Evolutionary conservation across 495 filamentous ascomycete species (phyloP), one percentile per base, ranked within the genome.

Genomic region (Penicillium coprophilum): DNA sequence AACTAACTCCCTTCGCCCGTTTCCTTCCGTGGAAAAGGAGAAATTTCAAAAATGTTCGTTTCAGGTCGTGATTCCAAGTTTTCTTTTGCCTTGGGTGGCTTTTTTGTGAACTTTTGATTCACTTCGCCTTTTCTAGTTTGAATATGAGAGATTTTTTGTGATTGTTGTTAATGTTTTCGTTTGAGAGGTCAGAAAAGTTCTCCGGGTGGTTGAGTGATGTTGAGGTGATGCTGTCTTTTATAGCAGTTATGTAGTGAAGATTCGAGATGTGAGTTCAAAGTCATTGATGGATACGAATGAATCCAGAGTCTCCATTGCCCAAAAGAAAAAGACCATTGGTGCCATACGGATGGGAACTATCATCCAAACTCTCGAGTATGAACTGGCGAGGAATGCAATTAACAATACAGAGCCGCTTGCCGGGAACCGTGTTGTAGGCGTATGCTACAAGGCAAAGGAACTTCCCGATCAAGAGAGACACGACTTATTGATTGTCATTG

Each of bases 401-500:
- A 52, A 23, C 50, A 52, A 15, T n/a, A 30, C 7, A 27, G 36
- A 17, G 2, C n/a, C 6, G 32, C 17, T 30, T 39, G 32, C 34
- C 4, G 17, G 17, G 12, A 30, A 23, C 19, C 7, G n/a, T 38
- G 6, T 17, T 49, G 19, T 36, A 49, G 17, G 4, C 11, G 31
- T 3, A 34, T 23, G 17, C 12, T 9, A 52, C 10, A 17, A 34
- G 17, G 23, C 10, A 47, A 7, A 31, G 45, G 6, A 39, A 21
- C 24, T 24, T 12, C 19, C 3, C 40, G 46, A 31, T 20, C 28
- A 47, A 28, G 12, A 6, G 12, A 28, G 31, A 34, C 27, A 45
- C 15, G 38, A 49, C 45, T 47, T 53, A 2, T 11, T 52, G 49
- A 38, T 54, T 63, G 59, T 71, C 59, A 69, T 63, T 65, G 64